phyloP scores from a whole-genome alignment of 1,284 basidiomycete species.

The Ganoderma resinaceum region DNA sequence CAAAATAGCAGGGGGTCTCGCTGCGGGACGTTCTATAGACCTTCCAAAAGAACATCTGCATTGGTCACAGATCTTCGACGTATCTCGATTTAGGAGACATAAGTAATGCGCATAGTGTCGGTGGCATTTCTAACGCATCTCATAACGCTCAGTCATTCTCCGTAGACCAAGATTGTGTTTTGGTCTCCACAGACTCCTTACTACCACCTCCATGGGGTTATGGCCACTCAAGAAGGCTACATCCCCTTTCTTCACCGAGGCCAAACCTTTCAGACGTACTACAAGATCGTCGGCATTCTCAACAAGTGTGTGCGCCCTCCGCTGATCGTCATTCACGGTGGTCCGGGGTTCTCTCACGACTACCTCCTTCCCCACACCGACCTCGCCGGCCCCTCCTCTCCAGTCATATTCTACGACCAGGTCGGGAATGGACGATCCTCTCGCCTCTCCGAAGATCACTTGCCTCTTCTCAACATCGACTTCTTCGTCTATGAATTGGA shows the following conservation, averaged over 20 bases:
- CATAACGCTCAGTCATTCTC: background rate
- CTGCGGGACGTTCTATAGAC: too few species aligned
- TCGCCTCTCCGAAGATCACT: slow-evolving; percentile 38
- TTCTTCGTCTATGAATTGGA: slow-evolving; percentile 43
- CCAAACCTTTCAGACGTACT: slow-evolving; percentile 29
- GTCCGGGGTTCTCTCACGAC: slow-evolving; percentile 36
- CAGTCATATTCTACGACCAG: slow-evolving; percentile 45
- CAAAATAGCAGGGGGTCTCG: too few species aligned
- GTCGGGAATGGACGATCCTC: slow-evolving; percentile 41
- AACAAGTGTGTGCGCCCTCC: slow-evolving; percentile 22
- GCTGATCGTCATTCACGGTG: slow-evolving; percentile 34
- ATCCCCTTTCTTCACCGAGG: slow-evolving; percentile 25
- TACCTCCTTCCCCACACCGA: slow-evolving; percentile 36
- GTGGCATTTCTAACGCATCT: background rate
- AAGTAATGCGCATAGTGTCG: background rate
- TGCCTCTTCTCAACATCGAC: slow-evolving; percentile 39
- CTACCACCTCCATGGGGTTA: background rate
- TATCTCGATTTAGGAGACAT: too few species aligned
- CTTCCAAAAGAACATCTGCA: too few species aligned
- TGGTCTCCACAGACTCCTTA: background rate
- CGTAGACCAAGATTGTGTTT: background rate
- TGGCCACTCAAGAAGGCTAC: slow-evolving; percentile 15
- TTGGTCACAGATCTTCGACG: too few species aligned
- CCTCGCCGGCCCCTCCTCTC: slow-evolving; percentile 34
- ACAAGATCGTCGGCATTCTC: slow-evolving; percentile 29